Evolutionary conservation across 495 filamentous ascomycete genomes (phyloP), one percentile per base, ranked within the genome.

Genomic region (Penicillium atrosanguineum): DNA sequence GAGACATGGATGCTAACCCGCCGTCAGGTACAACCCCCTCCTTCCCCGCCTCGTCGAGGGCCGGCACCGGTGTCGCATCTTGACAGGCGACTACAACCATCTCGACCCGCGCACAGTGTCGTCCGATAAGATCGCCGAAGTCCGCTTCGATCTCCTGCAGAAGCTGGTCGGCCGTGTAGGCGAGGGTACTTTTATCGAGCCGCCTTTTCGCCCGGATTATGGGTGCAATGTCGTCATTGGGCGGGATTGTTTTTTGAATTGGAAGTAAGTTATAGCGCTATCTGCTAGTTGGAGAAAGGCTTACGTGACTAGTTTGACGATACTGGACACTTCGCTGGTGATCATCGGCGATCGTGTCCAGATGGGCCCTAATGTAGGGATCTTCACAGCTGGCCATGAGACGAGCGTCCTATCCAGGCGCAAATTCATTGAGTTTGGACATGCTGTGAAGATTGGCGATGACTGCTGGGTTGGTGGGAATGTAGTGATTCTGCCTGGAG

Each of bases 401-500:
- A 86, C 87, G 0, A 70, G 71, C 7, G 55, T 87, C 4, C 75
- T 87, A 18, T 85, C 88, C 50, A 85, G 89, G 0, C 81, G 79
- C 6, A 70, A 78, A 41, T 87, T 86, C 0, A 83, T 88, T 0
- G 90, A 95, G 67, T 64, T 72, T 9, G 89, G 89, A 1, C 80
- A 78, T 48, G 82, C 86, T 12, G 85, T 95, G 45, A 73, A 63
- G 2, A 81, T 95, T 46, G 88, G 83, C 0, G 85, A 91, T 53
- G 89, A 94, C 63, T 91, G 87, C 57, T 95, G 89, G 89, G 71
- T 95, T 31, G 87, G 88, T 0, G 89, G 88, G 0, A 83, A 83
- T 60, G 87, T 84, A 3, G 72, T 78, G 15, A 76, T 95, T 15
- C 64, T 87, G 12, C 80, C 87, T 0, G 90, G 90, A 0, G 87